Percentiles rank a stretch among this genome's conserved stretches.
phyloP scores from a whole-genome alignment of 2,329 filamentous ascomycete genomes.

The Dactylellina drechsleri region DNA sequence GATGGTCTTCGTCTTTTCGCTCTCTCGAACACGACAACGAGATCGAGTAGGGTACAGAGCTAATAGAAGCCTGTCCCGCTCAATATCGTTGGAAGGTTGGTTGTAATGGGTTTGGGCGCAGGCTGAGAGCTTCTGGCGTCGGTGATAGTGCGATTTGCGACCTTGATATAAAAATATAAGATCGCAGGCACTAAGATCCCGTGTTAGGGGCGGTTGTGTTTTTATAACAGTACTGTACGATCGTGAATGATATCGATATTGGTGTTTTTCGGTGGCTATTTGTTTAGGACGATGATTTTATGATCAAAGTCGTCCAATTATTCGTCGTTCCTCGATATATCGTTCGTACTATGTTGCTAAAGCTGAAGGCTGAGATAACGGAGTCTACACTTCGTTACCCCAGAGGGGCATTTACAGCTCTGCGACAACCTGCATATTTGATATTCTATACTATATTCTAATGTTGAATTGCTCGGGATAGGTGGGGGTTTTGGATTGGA shows the following conservation, averaged over 20 bases:
- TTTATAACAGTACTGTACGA: conserved; percentile 11
- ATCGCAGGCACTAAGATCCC: conserved; percentile 41
- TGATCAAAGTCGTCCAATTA: conserved; percentile 54
- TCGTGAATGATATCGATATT: conserved; percentile 25
- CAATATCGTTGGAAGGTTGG: conserved; percentile 51
- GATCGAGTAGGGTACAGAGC: conserved; percentile 54
- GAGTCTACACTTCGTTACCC: conserved; percentile 52
- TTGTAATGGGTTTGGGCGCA: conserved; percentile 54
- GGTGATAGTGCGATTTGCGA: conserved; percentile 34
- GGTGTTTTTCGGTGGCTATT: conserved; percentile 12
- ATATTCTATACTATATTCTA: conserved; percentile 43
- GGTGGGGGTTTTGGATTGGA: conserved; percentile 16
- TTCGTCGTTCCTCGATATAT: conserved; percentile 55
- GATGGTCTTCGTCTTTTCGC: conserved; percentile 28
- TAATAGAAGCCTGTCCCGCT: conserved; percentile 46
- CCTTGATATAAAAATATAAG: conserved; percentile 27
- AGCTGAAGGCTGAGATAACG: conserved; percentile 55
- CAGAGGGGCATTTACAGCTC: conserved; percentile 55
- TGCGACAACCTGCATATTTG: conserved; percentile 55
- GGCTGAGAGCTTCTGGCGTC: conserved; percentile 53
- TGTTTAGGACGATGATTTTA: conserved; percentile 44
- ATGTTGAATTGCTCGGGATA: conserved; percentile 51
- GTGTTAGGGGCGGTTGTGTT: conserved; percentile 25
- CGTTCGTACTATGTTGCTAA: conserved; percentile 55
- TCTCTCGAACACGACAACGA: conserved; percentile 49